Base-by-base conservation (phyloP, 768 basidiomycete genomes). In the Tylopilus balloui region DNA sequence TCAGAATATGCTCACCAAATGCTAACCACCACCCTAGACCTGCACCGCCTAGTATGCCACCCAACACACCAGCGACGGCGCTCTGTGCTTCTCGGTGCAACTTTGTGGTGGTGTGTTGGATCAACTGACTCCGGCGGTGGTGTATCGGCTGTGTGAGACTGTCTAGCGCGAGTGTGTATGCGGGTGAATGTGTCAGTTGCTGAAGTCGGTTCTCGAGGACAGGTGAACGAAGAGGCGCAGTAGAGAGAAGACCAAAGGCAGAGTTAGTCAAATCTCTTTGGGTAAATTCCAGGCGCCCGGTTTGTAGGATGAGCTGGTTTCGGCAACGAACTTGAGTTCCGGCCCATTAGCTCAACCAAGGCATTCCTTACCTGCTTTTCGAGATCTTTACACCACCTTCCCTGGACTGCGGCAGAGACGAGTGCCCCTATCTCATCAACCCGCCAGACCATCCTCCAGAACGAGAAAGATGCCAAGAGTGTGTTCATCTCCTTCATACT, bases 81-180 rank as follows among this genome's bases (percentile, higher is more conserved):
- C 71, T 71, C 58, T 89, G 86, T 4, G 79, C 87, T 17, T 79
- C 71, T n/a, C 77, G 58, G 57, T 90, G 86, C 25, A 91, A 71
- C 15, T 72, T 72, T 8, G 73, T 68, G 3, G 82, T 84, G 14
- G 84, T 78, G 47, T 77, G 72, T 35, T 66, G 61, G n/a, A 73
- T 65, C 39, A 89, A 69, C 56, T 85, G 82, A 10, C 58, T 60
- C 43, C 76, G 74, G 3, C 87, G 78, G 9, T 68, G 60, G 48
- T 68, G 58, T 42, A 88, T 67, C 1, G 86, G 84, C 2, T 55
- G 56, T 0, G 71, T 77, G 24, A 88, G 74, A 12, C 74, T 70
- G 13, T 59, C 55, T 10, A 79, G 68, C 9, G 69, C 64, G 20
- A 88, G 66, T 13, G 54, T 53, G 48, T 75, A 78, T 2, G 71